Evolutionary conservation across 139 green algal species (phyloP).

Genomic region (Limnomonas spitsbergensis): DNA sequence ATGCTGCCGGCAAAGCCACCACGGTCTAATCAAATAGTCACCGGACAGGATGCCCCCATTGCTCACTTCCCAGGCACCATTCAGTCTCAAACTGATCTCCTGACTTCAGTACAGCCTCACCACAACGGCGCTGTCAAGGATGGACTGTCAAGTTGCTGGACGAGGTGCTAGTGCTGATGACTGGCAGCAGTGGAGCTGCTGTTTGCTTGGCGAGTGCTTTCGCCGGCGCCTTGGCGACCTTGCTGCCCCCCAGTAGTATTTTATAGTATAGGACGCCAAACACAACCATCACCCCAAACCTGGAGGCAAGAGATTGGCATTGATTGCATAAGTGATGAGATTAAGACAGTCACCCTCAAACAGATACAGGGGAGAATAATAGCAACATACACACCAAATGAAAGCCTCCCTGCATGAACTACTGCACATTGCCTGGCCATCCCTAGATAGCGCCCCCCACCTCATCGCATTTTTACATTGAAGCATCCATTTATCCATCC

Average conservation of each 20-base stretch:
- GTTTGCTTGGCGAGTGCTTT: no score
- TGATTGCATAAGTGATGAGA: neutral
- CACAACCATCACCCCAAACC: neutral
- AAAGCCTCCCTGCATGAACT: neutral
- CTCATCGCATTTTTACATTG: neutral
- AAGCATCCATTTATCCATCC: neutral
- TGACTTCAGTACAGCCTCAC: no score
- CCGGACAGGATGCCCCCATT: no score
- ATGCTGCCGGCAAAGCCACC: no score
- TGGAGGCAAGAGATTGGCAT: neutral
- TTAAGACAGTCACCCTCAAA: neutral
- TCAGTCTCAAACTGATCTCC: no score
- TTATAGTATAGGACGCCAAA: slow-evolving; percentile 9
- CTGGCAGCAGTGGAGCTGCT: no score
- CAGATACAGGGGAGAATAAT: neutral
- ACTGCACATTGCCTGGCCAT: neutral
- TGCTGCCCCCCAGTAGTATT: neutral
- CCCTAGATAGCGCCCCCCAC: neutral
- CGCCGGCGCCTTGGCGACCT: no score
- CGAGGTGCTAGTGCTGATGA: no score
- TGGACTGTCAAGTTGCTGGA: no score
- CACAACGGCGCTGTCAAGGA: no score
- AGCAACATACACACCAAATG: neutral
- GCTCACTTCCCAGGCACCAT: no score
- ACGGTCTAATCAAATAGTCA: no score